Evolutionary conservation across 108 stramenopile species (phyloP).

Genomic region (Nitzschia putrida): DNA sequence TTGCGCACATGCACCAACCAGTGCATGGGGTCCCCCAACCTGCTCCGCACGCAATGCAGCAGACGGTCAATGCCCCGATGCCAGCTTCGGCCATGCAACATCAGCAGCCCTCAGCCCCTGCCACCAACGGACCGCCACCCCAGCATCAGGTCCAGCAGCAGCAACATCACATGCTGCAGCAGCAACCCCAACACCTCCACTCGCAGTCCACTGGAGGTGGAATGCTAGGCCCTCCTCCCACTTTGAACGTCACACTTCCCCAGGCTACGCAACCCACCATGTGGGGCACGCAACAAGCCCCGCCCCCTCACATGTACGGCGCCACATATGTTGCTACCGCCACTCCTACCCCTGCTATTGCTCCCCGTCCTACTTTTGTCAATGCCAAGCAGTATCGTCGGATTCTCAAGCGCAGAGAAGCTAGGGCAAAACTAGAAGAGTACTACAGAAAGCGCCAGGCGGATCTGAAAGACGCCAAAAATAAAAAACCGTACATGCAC

Average conservation of each 20-base stretch:
- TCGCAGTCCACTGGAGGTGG: conserved; percentile 11
- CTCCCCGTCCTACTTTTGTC: conserved; percentile 70
- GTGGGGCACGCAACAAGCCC: conserved; percentile 9
- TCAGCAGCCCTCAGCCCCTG: conserved; percentile 1
- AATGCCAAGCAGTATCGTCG: conserved; percentile 85
- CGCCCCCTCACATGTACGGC: conserved; percentile 33
- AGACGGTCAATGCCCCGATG: neutral
- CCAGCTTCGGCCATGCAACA: conserved; percentile 10
- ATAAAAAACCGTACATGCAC: conserved; percentile 73
- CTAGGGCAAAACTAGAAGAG: conserved; percentile 73
- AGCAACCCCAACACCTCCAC: conserved; percentile 14
- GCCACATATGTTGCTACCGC: conserved; percentile 21
- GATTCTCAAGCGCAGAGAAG: conserved; percentile 81
- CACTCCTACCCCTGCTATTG: conserved; percentile 16
- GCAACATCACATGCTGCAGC: conserved; percentile 10
- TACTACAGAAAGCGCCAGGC: conserved; percentile 41
- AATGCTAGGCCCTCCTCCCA: conserved; percentile 3
- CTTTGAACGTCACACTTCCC: neutral
- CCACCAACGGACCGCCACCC: neutral
- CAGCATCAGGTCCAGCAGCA: conserved; percentile 7
- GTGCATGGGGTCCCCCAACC: neutral
- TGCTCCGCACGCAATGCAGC: neutral
- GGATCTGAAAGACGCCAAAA: conserved; percentile 26
- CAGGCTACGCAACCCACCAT: neutral
- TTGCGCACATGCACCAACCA: conserved; percentile 13